Conservation (phyloP, 306 rosid genomes). For the Vigna mungo region DNA sequence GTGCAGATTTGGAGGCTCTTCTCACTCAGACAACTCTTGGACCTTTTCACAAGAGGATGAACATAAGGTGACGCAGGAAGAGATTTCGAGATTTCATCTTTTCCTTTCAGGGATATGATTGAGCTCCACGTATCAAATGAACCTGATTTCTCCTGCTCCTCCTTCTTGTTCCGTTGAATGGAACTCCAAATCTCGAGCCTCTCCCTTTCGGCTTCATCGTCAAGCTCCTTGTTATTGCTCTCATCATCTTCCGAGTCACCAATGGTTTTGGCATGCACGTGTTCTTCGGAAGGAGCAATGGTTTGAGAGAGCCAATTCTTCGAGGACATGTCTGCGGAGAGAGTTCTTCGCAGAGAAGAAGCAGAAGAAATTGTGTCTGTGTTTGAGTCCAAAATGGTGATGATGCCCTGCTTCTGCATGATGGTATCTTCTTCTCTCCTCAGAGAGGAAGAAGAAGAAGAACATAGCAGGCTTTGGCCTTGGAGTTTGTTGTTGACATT, state of each 20-base stretch:
- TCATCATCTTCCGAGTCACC: constrained; percentile 39
- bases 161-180: constrained; percentile 48
- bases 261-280: constrained; percentile 40
- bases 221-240: constrained; percentile 28
- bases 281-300: constrained; percentile 60
- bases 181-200: constrained; percentile 62
- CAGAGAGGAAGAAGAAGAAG: neutral
- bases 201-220: constrained; percentile 42
- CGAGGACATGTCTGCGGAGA: constrained; percentile 97
- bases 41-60: constrained; percentile 81
- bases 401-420: constrained; percentile 68
- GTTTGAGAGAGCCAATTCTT: constrained; percentile 75
- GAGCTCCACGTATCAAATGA: constrained; percentile 64
- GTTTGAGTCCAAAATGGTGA: constrained; percentile 62
- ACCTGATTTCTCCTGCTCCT: constrained; percentile 44
- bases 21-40: constrained; percentile 58
- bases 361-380: constrained; percentile 4
- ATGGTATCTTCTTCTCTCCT: constrained; percentile 36
- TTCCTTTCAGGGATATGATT: constrained; percentile 55
- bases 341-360: constrained; percentile 72
- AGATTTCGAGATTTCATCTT: constrained; percentile 49
- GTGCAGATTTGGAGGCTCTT: constrained; percentile 87
- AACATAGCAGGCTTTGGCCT: constrained; percentile 3
- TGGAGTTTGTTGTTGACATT: constrained; percentile 13
- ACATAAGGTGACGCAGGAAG: constrained; percentile 62